These are phyloP conservation scores for Aspergillus flavus DNA, from an alignment of 2,329 filamentous ascomycete genomes.

Conservation along the genomic window DNA sequence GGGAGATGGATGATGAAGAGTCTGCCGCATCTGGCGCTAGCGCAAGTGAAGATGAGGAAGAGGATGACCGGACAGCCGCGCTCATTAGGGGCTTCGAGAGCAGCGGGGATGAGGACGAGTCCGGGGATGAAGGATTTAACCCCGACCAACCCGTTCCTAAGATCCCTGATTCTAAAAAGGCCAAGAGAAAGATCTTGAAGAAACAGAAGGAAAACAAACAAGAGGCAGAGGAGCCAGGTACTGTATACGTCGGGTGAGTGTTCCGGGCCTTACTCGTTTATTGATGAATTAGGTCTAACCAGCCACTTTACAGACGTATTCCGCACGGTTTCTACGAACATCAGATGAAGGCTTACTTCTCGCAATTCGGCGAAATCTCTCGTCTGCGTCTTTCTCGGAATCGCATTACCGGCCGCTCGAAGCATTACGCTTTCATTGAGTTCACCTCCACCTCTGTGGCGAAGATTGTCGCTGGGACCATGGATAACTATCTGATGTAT, in stretches of 20 bases:
- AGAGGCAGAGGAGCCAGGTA: conserved; percentile 61
- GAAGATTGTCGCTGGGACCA: conserved; percentile 88
- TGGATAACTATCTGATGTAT: conserved; percentile 97
- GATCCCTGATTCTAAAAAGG: conserved; percentile 49
- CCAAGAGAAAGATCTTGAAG: conserved; percentile 55
- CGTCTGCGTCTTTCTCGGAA: conserved; percentile 85
- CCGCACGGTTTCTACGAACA: conserved; percentile 97
- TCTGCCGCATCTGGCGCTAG: conserved; percentile 22
- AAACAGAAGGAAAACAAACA: conserved; percentile 49
- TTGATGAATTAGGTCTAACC: conserved; percentile 17
- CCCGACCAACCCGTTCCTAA: conserved; percentile 46
- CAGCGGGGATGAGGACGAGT: conserved; percentile 55
- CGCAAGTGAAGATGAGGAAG: conserved; percentile 37
- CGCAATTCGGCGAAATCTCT: conserved; percentile 84
- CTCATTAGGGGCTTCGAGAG: conserved; percentile 60
- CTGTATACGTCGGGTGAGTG: conserved; percentile 77
- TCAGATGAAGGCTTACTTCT: conserved; percentile 91
- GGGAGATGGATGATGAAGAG: conserved; percentile 24
- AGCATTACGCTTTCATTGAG: conserved; percentile 94
- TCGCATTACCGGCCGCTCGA: conserved; percentile 84
- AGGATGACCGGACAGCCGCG: conserved; percentile 56
- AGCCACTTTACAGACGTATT: conserved; percentile 60
- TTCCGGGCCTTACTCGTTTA: conserved; percentile 8
- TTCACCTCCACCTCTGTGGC: conserved; percentile 78
- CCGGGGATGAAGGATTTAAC: conserved; percentile 50